These are phyloP conservation scores for Solanum tarijense DNA, from an alignment of 257 asterid species.

Conservation along the genomic window DNA sequence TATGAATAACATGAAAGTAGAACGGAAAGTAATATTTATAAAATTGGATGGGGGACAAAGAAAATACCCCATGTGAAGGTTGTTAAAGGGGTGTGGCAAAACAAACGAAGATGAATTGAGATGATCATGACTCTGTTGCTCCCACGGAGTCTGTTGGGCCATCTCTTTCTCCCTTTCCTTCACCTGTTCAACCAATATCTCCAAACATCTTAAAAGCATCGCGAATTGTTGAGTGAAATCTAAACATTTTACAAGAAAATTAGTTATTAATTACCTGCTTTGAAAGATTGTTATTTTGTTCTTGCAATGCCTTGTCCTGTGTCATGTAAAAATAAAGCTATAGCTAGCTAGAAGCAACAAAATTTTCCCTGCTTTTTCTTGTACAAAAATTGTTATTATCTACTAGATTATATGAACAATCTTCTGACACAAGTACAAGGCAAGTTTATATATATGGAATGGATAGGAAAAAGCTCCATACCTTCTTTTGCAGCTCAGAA, in stretches of 20 bases:
- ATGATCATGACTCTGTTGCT: slow-evolving; percentile 30
- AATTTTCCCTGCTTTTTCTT: not conserved
- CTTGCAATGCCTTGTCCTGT: slow-evolving; percentile 80
- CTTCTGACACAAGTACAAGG: not conserved
- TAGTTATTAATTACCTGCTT: slow-evolving; percentile 36
- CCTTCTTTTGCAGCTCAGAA: slow-evolving; percentile 74
- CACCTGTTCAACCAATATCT: slow-evolving; percentile 16
- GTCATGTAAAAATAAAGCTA: not conserved
- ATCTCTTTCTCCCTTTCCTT: slow-evolving; percentile 54
- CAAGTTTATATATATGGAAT: not conserved
- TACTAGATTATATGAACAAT: not conserved
- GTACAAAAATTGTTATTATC: not conserved
- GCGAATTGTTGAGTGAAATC: not conserved
- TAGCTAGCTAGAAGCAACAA: not conserved
- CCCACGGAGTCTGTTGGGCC: slow-evolving; percentile 22
- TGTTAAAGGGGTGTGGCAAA: slow-evolving; percentile 21
- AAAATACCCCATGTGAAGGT: slow-evolving; percentile 38
- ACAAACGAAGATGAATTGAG: slow-evolving; percentile 27
- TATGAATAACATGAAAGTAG: not conserved
- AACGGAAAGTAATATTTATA: not conserved
- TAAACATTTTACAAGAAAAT: not conserved
- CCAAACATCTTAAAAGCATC: not conserved
- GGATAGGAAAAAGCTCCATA: slow-evolving; percentile 1
- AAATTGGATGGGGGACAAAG: not conserved
- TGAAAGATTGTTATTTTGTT: slow-evolving; percentile 54